phyloP scores from a whole-genome alignment of 129 eudicot species.

The Glebionis coronaria region DNA sequence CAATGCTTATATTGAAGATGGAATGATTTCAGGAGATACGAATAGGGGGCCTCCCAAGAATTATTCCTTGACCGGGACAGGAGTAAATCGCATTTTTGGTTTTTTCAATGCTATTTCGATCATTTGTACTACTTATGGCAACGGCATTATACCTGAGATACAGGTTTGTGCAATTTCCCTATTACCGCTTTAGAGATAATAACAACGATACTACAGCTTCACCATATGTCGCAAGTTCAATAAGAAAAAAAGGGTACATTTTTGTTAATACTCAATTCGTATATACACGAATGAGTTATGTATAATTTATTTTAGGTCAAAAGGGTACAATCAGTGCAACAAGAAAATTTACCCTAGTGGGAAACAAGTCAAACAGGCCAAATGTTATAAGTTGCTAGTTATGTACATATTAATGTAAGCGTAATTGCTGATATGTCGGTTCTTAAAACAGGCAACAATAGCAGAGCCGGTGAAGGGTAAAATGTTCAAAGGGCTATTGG shows the following conservation, averaged over 20 bases:
- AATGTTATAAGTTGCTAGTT: too few relatives aligned
- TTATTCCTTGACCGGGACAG: conserved; percentile 42
- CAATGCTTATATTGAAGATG: background rate
- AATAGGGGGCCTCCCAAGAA: conserved; percentile 49
- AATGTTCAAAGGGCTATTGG: conserved; percentile 68
- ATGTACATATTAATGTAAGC: background rate
- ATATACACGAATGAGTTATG: too few relatives aligned
- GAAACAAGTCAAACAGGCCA: too few relatives aligned
- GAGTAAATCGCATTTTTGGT: conserved; percentile 50
- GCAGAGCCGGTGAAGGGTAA: conserved; percentile 73
- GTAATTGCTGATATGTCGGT: background rate
- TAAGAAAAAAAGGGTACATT: too few relatives aligned
- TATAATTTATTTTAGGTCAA: too few relatives aligned
- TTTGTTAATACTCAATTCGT: too few relatives aligned
- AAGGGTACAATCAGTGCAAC: too few relatives aligned
- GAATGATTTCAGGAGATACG: conserved; percentile 33
- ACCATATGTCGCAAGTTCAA: too few relatives aligned
- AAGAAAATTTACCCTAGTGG: too few relatives aligned
- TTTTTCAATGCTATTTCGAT: conserved; percentile 68
- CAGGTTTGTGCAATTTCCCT: conserved; percentile 37
- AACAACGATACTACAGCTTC: too few relatives aligned
- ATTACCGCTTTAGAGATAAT: too few relatives aligned
- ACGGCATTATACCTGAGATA: conserved; percentile 82
- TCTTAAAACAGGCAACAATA: conserved; percentile 60
- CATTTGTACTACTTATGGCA: conserved; percentile 69